phyloP scores from a whole-genome alignment of 352 stramenopile species.

The Pilasporangium apinafurcum region DNA sequence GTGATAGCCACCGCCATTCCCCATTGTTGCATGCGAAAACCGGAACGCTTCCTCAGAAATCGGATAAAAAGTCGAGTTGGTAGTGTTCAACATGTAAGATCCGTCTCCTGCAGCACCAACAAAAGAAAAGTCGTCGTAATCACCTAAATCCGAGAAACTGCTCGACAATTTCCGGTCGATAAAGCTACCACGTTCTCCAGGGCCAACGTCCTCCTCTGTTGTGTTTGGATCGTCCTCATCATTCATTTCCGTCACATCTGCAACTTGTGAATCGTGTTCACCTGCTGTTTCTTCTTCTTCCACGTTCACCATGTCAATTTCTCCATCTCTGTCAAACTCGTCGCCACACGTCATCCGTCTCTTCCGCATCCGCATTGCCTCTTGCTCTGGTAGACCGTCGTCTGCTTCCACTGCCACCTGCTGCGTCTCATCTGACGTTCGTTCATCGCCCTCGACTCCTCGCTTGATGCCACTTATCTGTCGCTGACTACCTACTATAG shows the following conservation, averaged over 20 bases:
- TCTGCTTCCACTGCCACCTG: slow-evolving; percentile 12
- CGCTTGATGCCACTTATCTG: background rate
- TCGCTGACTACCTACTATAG: background rate
- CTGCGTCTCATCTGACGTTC: slow-evolving; percentile 8
- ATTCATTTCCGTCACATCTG: slow-evolving; percentile 59
- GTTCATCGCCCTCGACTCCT: slow-evolving; percentile 18
- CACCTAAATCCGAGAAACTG: slow-evolving; percentile 83
- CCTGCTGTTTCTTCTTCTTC: slow-evolving; percentile 15
- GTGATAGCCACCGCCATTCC: slow-evolving; percentile 26
- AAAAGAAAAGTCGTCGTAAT: slow-evolving; percentile 78
- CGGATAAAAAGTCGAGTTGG: slow-evolving; percentile 56
- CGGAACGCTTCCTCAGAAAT: slow-evolving; percentile 72
- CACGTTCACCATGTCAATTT: slow-evolving; percentile 12
- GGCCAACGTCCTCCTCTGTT: slow-evolving; percentile 40
- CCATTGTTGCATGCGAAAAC: slow-evolving; percentile 49
- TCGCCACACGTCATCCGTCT: slow-evolving; percentile 6
- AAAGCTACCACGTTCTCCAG: too few relatives aligned
- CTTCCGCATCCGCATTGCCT: slow-evolving; percentile 13
- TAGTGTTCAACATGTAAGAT: slow-evolving; percentile 24
- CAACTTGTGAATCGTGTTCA: slow-evolving; percentile 34
- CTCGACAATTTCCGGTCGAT: slow-evolving; percentile 83
- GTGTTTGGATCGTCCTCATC: slow-evolving; percentile 9
- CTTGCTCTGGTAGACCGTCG: background rate
- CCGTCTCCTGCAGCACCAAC: slow-evolving; percentile 15
- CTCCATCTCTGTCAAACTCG: slow-evolving; percentile 9